phyloP scores from a whole-genome alignment of 108 stramenopile species.

The Nannochloropsis salina region DNA sequence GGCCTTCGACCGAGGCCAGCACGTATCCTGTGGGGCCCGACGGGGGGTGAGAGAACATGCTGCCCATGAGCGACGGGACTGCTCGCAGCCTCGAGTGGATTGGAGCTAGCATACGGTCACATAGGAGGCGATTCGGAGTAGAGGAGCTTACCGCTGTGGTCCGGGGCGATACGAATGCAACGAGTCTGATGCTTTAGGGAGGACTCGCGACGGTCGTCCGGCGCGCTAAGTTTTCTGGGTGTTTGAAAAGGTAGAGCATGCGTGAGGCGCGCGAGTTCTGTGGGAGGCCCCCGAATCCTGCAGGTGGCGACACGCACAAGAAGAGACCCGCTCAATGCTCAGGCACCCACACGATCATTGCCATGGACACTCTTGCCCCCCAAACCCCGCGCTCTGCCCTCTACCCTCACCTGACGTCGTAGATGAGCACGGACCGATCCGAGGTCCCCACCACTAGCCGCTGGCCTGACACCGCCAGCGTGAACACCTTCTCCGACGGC shows the following conservation, averaged over 20 bases:
- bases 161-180: conserved; percentile 41
- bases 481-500: conserved; percentile 27
- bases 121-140: background rate
- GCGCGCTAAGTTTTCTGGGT: conserved; percentile 35
- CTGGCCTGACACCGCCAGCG: conserved; percentile 36
- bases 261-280: background rate
- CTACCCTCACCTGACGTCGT: conserved; percentile 37
- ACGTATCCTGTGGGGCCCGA: conserved; percentile 83
- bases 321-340: no score
- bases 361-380: background rate
- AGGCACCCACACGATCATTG: no score
- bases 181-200: conserved; percentile 53
- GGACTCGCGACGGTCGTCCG: conserved; percentile 48
- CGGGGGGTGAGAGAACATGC: background rate
- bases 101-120: background rate
- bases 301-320: no score
- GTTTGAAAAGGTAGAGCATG: background rate
- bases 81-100: background rate
- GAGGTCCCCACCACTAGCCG: conserved; percentile 44
- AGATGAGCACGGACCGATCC: conserved; percentile 41
- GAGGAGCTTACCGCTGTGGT: conserved; percentile 25
- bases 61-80: background rate
- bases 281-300: no score
- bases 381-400: background rate
- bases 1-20: conserved; percentile 88